Percentiles rank a stretch among this genome's conserved stretches.
phyloP scores from a whole-genome alignment of 805 yeast genomes.

The Candida andamanensis region DNA sequence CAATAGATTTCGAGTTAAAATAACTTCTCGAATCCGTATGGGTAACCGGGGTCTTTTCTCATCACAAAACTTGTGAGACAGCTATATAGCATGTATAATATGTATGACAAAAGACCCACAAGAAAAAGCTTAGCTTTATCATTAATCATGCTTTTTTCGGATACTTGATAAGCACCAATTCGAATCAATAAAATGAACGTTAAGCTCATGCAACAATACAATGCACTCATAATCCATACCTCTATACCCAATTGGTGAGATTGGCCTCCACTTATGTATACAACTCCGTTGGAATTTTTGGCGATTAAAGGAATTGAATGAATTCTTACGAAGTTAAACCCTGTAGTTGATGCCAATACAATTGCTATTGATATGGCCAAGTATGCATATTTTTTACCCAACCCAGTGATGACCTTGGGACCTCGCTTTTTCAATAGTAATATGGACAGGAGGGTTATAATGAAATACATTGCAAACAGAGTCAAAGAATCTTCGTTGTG shows the following conservation, averaged over 20 bases:
- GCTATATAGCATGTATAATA: constrained; percentile 37
- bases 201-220: constrained; percentile 45
- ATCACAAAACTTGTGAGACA: constrained; percentile 39
- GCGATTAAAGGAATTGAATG: constrained; percentile 61
- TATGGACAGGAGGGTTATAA: constrained; percentile 40
- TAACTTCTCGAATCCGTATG: constrained; percentile 32
- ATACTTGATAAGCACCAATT: constrained; percentile 27
- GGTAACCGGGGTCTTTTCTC: constrained; percentile 46
- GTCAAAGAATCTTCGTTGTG: constrained; percentile 34
- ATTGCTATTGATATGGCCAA: constrained; percentile 28
- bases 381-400: constrained; percentile 15
- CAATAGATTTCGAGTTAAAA: no score
- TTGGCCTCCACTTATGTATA: constrained; percentile 58
- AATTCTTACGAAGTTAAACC: constrained; percentile 59
- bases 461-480: constrained; percentile 44
- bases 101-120: constrained; percentile 18
- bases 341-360: constrained; percentile 48
- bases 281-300: constrained; percentile 44
- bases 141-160: constrained; percentile 14
- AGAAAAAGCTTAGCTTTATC: constrained; percentile 10
- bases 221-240: constrained; percentile 45
- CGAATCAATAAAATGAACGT: constrained; percentile 37
- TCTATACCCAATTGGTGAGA: constrained; percentile 72
- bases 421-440: constrained; percentile 46
- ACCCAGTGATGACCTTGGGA: constrained; percentile 16